Evolutionary conservation across 1,284 basidiomycete genomes (phyloP), one percentile per base, ranked within the genome.

Genomic region (Pterulicium gracile): DNA sequence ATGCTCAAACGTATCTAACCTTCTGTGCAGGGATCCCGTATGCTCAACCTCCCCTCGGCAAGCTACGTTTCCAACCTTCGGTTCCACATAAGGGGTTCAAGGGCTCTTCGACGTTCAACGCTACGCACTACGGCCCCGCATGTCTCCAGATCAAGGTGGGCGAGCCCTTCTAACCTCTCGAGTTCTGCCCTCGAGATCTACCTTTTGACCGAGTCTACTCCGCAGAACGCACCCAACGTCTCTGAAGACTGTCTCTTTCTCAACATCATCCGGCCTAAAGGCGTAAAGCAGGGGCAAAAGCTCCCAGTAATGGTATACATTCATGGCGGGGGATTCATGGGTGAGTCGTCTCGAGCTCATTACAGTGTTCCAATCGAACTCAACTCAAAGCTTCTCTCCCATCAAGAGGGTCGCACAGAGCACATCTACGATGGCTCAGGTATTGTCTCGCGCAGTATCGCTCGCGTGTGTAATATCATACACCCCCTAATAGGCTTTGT

Each of bases 211-310:
- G 27, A 34, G 27, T 10, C 10, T 15, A 34, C 27, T 10, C 27
- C 27, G 14, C n/a, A n/a, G n/a, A n/a, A n/a, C n/a, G n/a, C n/a
- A n/a, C n/a, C n/a, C n/a, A n/a, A n/a, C n/a, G n/a, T n/a, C n/a
- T 56, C 53, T 3, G 55, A 56, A 39, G 55, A 56, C 32, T 56
- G 55, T 24, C 24, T 56, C 42, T 53, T 50, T n/a, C 45, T 59
- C n/a, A 56, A 57, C 41, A 46, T 57, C 18, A 48, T 54, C 14
- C 52, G 56, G 2, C 58, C 58, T 4, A 27, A 48, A 3, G 10
- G 12, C 10, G 51, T 50, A 10, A 43, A 45, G 13, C n/a, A 44
- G 15, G 15, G 27, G 27, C 10, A 34, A 34, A 15, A 10, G n/a
- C 51, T 59, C 17, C 56, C 58, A 13, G 54, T 58, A 13, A 52